Conservation (phyloP, 2,329 filamentous ascomycete species). For the Reticulascus tulasneorum region DNA sequence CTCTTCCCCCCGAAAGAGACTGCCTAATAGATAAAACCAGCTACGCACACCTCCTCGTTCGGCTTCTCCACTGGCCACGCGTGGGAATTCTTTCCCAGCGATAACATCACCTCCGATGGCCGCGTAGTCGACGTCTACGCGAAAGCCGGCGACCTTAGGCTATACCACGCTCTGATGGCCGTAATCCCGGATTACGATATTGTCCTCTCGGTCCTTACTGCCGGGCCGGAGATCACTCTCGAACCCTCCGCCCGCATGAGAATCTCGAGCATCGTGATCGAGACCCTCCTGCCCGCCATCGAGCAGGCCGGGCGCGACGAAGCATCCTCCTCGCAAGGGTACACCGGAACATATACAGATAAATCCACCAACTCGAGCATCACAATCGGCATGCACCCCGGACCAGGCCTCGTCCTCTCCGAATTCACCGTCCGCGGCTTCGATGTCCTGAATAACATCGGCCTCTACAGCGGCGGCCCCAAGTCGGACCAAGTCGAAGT, state of each 20-base stretch:
- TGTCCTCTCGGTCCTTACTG: constrained; percentile 21
- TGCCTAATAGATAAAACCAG: constrained; percentile 17
- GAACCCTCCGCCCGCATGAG: constrained; percentile 13
- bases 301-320: constrained; percentile 39
- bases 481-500: constrained; percentile 2
- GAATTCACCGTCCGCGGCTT: constrained; percentile 35
- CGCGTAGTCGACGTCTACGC: constrained; percentile 22
- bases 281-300: constrained; percentile 34
- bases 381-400: constrained; percentile 31
- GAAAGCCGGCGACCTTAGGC: constrained; percentile 20
- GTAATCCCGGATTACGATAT: constrained; percentile 16
- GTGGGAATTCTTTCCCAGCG: constrained; percentile 15
- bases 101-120: constrained; percentile 7
- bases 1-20: constrained; percentile 8
- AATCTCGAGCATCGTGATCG: constrained; percentile 24
- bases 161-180: constrained; percentile 18
- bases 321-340: constrained; percentile 17
- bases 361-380: constrained; percentile 36
- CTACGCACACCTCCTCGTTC: too few species aligned
- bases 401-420: constrained; percentile 34
- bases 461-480: constrained; percentile 17
- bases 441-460: constrained; percentile 33
- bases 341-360: constrained; percentile 35
- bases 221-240: too few species aligned
- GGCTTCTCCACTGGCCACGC: too few species aligned